Evolutionary conservation across 495 filamentous ascomycete genomes (phyloP).

Genomic region (Aspergillus affinis): DNA sequence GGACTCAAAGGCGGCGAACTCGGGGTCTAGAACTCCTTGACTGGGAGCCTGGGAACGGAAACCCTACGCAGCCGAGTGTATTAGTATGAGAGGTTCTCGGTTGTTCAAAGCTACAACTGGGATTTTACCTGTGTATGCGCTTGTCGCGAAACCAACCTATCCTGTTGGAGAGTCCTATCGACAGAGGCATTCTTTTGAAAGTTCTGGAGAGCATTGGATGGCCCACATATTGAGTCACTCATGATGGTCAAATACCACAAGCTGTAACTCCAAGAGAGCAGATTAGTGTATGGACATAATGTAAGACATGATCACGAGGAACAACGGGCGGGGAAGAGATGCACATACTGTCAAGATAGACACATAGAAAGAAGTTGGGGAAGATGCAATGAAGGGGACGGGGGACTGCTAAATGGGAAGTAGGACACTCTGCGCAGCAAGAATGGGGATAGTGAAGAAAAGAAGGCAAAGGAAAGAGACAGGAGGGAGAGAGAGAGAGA

Average conservation of each 20-base stretch:
- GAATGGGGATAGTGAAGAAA: not conserved
- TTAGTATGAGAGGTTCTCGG: slow-evolving; percentile 13
- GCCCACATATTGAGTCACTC: slow-evolving; percentile 83
- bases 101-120: not conserved
- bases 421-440: slow-evolving; percentile 7
- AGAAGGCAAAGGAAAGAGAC: slow-evolving; percentile 1
- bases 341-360: slow-evolving; percentile 2
- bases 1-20: slow-evolving; percentile 72
- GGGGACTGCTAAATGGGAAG: not conserved
- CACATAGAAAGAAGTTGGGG: not conserved
- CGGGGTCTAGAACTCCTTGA: slow-evolving; percentile 59
- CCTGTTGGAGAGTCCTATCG: slow-evolving; percentile 83
- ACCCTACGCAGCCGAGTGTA: slow-evolving; percentile 40
- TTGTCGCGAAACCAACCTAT: slow-evolving; percentile 59
- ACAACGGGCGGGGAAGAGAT: not conserved
- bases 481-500: slow-evolving; percentile 6
- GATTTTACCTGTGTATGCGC: slow-evolving; percentile 54
- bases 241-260: slow-evolving; percentile 46
- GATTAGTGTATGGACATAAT: not conserved
- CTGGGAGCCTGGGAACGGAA: slow-evolving; percentile 60
- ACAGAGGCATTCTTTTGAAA: slow-evolving; percentile 77
- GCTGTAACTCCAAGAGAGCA: not conserved
- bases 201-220: slow-evolving; percentile 83
- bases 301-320: not conserved
- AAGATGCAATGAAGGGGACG: no score